phyloP scores from a whole-genome alignment of 1,139 yeast species.

The Sugiyamaella xylanicola region DNA sequence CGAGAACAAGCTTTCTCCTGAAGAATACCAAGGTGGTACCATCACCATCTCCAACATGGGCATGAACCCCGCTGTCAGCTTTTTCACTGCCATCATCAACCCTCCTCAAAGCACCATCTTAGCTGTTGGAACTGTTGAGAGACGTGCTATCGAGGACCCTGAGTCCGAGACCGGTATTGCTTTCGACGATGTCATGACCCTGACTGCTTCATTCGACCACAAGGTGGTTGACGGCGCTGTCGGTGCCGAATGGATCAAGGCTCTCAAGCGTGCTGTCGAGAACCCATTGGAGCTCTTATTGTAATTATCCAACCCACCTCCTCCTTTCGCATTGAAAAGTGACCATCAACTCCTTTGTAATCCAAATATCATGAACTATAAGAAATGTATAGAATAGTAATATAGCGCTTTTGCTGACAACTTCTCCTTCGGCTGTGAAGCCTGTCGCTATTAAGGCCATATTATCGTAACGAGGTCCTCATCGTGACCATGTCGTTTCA shows the following conservation, averaged over 20 bases:
- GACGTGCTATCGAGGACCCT: conserved; percentile 90
- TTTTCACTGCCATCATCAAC: conserved; percentile 95
- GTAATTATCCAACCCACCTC: conserved; percentile 41
- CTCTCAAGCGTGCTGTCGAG: conserved; percentile 86
- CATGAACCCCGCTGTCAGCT: conserved; percentile 91
- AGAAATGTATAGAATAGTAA: conserved; percentile 15
- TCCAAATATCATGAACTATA: conserved; percentile 12
- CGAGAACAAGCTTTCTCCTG: conserved; percentile 87
- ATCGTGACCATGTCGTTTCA: too few relatives aligned
- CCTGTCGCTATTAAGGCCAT: too few relatives aligned
- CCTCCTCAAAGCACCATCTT: conserved; percentile 95
- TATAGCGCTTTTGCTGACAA: too few relatives aligned
- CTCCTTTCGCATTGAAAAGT: conserved; percentile 5
- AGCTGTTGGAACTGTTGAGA: conserved; percentile 91
- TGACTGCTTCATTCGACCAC: conserved; percentile 98
- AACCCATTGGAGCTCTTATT: conserved; percentile 93
- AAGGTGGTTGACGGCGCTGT: conserved; percentile 96
- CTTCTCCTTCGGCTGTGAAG: too few relatives aligned
- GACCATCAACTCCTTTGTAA: conserved; percentile 1
- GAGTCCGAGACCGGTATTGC: conserved; percentile 89
- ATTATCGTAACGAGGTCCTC: too few relatives aligned
- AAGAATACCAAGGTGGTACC: conserved; percentile 99
- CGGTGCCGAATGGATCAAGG: conserved; percentile 96
- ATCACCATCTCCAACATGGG: conserved; percentile 98
- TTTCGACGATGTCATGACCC: conserved; percentile 85